Evolutionary conservation across 2,329 filamentous ascomycete genomes (phyloP).

Genomic region (Colletotrichum gloeosporioides): DNA sequence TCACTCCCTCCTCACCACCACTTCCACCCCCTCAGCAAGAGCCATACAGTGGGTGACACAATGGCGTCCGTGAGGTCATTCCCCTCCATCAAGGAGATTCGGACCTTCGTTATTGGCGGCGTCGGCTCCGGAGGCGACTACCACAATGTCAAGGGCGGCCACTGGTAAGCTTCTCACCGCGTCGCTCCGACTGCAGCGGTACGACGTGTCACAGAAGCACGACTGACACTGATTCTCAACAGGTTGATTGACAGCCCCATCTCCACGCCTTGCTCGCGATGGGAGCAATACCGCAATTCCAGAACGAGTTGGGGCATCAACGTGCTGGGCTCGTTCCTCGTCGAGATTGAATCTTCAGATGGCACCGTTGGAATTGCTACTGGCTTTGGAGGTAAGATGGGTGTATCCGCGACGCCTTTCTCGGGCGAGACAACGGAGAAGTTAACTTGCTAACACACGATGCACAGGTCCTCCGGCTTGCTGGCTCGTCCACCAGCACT

Average conservation of each 20-base stretch:
- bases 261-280: conserved; percentile 89
- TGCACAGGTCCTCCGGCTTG: conserved; percentile 79
- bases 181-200: background rate
- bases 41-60: background rate
- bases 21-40: background rate
- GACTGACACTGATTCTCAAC: conserved; percentile 43
- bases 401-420: background rate
- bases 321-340: conserved; percentile 87
- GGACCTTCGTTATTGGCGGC: conserved; percentile 75
- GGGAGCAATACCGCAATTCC: conserved; percentile 86
- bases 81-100: conserved; percentile 77
- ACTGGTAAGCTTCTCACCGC: conserved; percentile 56
- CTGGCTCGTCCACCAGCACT: conserved; percentile 93
- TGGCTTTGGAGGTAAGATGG: conserved; percentile 76
- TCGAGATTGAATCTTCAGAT: conserved; percentile 88
- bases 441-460: background rate
- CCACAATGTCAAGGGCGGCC: conserved; percentile 84
- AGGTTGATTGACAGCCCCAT: conserved; percentile 94
- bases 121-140: conserved; percentile 74
- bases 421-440: background rate
- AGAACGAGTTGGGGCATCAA: conserved; percentile 96
- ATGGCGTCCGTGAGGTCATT: conserved; percentile 64
- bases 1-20: background rate
- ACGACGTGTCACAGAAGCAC: background rate
- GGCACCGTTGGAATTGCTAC: conserved; percentile 95